A percentile compares a stretch with the other conserved stretches of the same genome.
Evolutionary conservation across 371 early-diverging fungal species (phyloP).

Genomic region (Mucor mucedo): DNA sequence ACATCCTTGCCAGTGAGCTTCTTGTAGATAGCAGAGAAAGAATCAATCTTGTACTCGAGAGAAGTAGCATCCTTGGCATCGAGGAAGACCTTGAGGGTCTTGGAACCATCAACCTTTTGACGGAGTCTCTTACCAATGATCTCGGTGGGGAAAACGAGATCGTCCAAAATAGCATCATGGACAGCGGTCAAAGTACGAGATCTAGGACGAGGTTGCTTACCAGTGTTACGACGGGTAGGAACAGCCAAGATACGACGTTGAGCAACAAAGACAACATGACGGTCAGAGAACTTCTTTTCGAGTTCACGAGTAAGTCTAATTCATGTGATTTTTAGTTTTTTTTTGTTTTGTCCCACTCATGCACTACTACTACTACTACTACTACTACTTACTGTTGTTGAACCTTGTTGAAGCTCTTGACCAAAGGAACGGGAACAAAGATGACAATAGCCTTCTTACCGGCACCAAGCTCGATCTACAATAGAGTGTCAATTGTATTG

Average conservation of each 20-base stretch:
- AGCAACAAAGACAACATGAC: slow-evolving; percentile 94
- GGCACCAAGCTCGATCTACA: slow-evolving; percentile 85
- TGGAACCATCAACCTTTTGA: slow-evolving; percentile 92
- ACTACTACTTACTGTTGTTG: slow-evolving; percentile 73
- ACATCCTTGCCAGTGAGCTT: slow-evolving; percentile 97
- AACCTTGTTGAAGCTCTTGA: slow-evolving; percentile 93
- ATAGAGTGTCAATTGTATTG: not conserved
- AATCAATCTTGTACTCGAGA: slow-evolving; percentile 97
- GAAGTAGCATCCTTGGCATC: slow-evolving; percentile 96
- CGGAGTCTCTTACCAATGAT: slow-evolving; percentile 97
- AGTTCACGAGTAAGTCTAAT: slow-evolving; percentile 90
- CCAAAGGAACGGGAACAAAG: slow-evolving; percentile 93
- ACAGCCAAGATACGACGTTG: slow-evolving; percentile 94
- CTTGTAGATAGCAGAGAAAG: slow-evolving; percentile 94
- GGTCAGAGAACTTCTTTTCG: slow-evolving; percentile 98
- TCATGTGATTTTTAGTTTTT: not conserved
- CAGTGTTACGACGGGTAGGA: slow-evolving; percentile 85
- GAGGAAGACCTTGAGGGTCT: slow-evolving; percentile 94
- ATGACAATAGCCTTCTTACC: slow-evolving; percentile 94
- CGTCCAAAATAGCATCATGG: slow-evolving; percentile 93
- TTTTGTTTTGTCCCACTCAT: not conserved
- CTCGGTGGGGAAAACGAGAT: slow-evolving; percentile 97
- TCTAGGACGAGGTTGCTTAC: slow-evolving; percentile 91
- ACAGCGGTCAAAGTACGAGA: slow-evolving; percentile 95
- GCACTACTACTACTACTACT: not conserved